Percentiles rank a stretch among this genome's conserved stretches.
Evolutionary conservation across 371 early-diverging fungal species (phyloP).

Genomic region (Syncephalastrum monosporum): DNA sequence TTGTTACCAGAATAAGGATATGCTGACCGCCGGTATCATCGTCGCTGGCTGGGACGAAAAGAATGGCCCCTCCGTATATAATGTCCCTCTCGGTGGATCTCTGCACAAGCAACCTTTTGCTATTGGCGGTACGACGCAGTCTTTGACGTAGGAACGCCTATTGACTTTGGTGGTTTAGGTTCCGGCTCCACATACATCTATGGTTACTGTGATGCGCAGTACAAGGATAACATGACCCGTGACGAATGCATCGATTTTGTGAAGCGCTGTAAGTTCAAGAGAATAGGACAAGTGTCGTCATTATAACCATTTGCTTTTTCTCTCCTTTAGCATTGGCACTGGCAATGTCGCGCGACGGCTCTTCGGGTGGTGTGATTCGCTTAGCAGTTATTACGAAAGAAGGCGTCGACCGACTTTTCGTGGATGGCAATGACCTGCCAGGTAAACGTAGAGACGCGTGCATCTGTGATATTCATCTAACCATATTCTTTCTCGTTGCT

Average conservation of each 20-base stretch:
- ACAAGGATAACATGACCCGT: conserved; percentile 80
- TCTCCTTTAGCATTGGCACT: conserved; percentile 75
- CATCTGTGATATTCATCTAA: not conserved
- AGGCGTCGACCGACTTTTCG: conserved; percentile 89
- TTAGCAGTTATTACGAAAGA: conserved; percentile 93
- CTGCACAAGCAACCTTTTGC: conserved; percentile 92
- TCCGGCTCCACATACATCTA: conserved; percentile 98
- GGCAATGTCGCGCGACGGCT: conserved; percentile 98
- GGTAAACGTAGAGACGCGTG: conserved; percentile 18
- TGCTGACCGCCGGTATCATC: conserved; percentile 96
- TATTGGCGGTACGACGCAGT: conserved; percentile 75
- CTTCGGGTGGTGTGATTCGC: conserved; percentile 98
- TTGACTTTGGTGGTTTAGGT: conserved; percentile 45
- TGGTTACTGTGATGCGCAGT: conserved; percentile 96
- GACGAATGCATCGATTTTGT: conserved; percentile 96
- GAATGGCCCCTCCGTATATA: conserved; percentile 92
- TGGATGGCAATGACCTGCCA: conserved; percentile 89
- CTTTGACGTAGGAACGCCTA: not conserved
- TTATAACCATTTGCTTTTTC: not conserved
- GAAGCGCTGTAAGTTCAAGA: conserved; percentile 77
- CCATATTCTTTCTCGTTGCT: no score
- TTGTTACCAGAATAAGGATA: conserved; percentile 94
- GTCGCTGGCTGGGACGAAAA: conserved; percentile 98
- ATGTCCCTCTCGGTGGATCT: conserved; percentile 95
- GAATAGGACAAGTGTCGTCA: not conserved